Percentiles rank a stretch among this genome's conserved stretches.
Evolutionary conservation across 1,284 basidiomycete species (phyloP).

Genomic region (Naganishia liquefaciens): DNA sequence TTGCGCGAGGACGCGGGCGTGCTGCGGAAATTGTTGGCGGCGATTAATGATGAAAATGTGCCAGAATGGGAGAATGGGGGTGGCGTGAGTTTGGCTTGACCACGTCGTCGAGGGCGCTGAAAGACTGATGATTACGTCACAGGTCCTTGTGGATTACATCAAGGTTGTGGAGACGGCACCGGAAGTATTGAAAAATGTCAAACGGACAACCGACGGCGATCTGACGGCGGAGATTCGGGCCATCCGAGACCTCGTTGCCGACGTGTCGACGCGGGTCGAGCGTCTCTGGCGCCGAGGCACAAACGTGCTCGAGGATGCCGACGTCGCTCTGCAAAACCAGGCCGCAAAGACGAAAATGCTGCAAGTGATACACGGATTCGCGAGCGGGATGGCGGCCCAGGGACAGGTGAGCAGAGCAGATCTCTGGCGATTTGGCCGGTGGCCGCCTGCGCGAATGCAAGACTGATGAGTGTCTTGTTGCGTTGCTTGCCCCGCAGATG

Average conservation of each 20-base stretch:
- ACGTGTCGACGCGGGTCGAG: conserved; percentile 14
- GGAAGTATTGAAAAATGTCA: not conserved
- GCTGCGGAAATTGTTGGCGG: conserved; percentile 70
- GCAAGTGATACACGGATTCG: conserved; percentile 42
- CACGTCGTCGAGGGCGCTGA: no score
- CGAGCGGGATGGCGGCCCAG: conserved; percentile 38
- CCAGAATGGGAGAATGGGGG: conserved; percentile 76
- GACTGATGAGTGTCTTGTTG: conserved; percentile 11
- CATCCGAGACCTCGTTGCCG: not conserved
- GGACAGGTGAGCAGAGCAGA: conserved; percentile 39
- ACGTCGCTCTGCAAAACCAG: conserved; percentile 10
- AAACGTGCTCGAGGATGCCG: not conserved
- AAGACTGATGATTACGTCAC: not conserved
- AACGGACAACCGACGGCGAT: conserved; percentile 5
- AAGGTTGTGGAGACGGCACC: conserved; percentile 12
- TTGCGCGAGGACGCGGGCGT: conserved; percentile 75
- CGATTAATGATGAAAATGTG: conserved; percentile 65
- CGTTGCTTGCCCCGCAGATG: conserved; percentile 38
- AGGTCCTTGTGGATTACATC: conserved; percentile 26
- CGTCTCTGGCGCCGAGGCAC: conserved; percentile 10
- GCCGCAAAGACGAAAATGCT: conserved; percentile 41
- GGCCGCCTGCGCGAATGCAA: not conserved
- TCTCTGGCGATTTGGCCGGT: not conserved
- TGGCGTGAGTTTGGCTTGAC: conserved; percentile 61
- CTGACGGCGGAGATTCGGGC: not conserved